Percentiles rank a stretch among this genome's conserved stretches.
Conservation (phyloP, 805 yeast genomes). For the Komagataella populi region DNA sequence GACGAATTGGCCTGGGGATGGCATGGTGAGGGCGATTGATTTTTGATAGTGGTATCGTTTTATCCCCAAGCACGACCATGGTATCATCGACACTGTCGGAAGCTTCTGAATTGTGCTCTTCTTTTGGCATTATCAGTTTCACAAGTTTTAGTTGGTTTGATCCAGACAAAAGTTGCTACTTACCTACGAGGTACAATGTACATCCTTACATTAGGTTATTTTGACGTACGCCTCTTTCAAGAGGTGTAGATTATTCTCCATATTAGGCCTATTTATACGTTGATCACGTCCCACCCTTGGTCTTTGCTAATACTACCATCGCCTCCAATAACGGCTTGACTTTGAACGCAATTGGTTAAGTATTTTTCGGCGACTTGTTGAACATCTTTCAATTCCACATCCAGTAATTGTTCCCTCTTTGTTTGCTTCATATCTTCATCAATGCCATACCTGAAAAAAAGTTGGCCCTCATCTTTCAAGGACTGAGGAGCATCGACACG, state of each 20-base stretch:
- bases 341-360: background rate
- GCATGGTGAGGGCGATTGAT: background rate
- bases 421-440: constrained; percentile 68
- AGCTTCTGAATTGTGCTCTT: background rate
- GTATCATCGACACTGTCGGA: background rate
- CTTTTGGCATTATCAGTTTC: background rate
- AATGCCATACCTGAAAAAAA: constrained; percentile 52
- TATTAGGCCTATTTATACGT: background rate
- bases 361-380: constrained; percentile 56
- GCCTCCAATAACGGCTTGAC: background rate
- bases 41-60: background rate
- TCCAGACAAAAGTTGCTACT: too few species aligned
- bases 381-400: constrained; percentile 49
- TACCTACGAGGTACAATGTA: too few species aligned
- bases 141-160: too few species aligned
- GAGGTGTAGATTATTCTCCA: too few species aligned
- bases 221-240: too few species aligned
- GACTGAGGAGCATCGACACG: constrained; percentile 82
- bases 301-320: background rate
- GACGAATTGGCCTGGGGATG: background rate
- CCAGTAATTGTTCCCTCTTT: constrained; percentile 64
- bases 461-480: constrained; percentile 64
- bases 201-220: background rate
- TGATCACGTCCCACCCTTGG: background rate
- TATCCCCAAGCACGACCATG: background rate